Evolutionary conservation across 140 eudicot species (phyloP).

Genomic region (Stevia rebaudiana): DNA sequence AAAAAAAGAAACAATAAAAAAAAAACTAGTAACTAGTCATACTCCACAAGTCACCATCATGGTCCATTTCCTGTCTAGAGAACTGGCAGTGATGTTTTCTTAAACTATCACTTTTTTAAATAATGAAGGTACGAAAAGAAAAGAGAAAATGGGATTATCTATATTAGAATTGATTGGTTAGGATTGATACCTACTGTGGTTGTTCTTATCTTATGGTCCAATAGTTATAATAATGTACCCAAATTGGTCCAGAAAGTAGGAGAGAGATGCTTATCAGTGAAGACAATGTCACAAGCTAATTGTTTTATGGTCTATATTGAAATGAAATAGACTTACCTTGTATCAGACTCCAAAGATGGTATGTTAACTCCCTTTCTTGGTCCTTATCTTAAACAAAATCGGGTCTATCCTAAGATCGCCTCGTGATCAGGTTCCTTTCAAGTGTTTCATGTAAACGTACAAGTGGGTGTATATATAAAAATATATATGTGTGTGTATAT

Average conservation of each 20-base stretch:
- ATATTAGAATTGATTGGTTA: constrained; percentile 31
- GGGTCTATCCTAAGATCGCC: not conserved
- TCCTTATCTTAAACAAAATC: constrained; percentile 1
- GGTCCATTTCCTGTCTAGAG: constrained; percentile 36
- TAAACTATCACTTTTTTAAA: constrained; percentile 8
- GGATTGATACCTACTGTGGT: constrained; percentile 25
- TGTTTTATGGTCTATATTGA: constrained; percentile 42
- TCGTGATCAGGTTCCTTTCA: not conserved
- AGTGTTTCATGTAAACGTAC: not conserved
- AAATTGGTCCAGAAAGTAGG: constrained; percentile 46
- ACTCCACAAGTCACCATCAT: constrained; percentile 27
- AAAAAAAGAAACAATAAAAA: not conserved
- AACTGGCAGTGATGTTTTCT: constrained; percentile 26
- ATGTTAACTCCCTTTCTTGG: constrained; percentile 28
- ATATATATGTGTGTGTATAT: no score
- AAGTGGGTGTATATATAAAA: not conserved
- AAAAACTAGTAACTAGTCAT: not conserved
- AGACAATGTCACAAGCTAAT: constrained; percentile 49
- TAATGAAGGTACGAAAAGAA: not conserved
- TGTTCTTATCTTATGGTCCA: constrained; percentile 35
- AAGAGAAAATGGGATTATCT: constrained; percentile 11
- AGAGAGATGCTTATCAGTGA: constrained; percentile 38
- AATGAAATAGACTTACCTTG: constrained; percentile 25
- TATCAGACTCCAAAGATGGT: constrained; percentile 16
- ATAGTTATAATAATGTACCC: constrained; percentile 11